Evolutionary conservation across 2,329 filamentous ascomycete genomes (phyloP), one percentile per base, ranked within the genome.

Genomic region (Colletotrichum gigasporum): DNA sequence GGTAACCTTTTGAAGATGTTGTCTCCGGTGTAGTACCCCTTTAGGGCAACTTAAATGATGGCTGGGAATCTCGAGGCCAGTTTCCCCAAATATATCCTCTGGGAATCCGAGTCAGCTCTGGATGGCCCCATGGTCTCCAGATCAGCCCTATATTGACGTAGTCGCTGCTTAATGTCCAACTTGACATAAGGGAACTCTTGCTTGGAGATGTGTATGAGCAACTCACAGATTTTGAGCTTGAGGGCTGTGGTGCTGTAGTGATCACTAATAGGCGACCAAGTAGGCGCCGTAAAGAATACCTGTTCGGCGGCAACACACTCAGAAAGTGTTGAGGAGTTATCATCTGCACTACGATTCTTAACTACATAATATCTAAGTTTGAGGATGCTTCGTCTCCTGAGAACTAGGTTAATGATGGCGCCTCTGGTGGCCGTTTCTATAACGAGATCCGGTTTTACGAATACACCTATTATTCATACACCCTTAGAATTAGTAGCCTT

Each of bases 381-480:
- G 0, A 85, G 72, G 2, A 78, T 71, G 2, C 76, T 74, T 3
- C 77, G 75, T n/a, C 78, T 80, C 0, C 81, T 80, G 0, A 52
- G 47, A 1, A 84, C 75, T 0, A 83, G 76, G 4, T 83, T 75
- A 3, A 80, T 71, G 2, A 82, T 73, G 1, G 75, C 75, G 0
- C 74, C 69, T 30, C 80, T 73, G 1, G 74, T 79, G 0, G 74
- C 74, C 0, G 70, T 60, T 44, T 85, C 83, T 0, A 70, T 71
- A 0, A 83, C 80, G 0, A 89, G 74, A 63, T 91, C 88, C 0
- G 86, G 83, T 66, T 90, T 90, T 0, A 87, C 90, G 0, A 90
- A 75, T 0, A 85, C 79, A 0, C 79, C 81, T 9, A 85, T 71
- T 0, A 82, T 85, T 1, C 82, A 67, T 3, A 71, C 63, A 0